These are phyloP conservation scores for Thyridium curvatum DNA, from an alignment of 2,329 filamentous ascomycete genomes.

Conservation along the genomic window DNA sequence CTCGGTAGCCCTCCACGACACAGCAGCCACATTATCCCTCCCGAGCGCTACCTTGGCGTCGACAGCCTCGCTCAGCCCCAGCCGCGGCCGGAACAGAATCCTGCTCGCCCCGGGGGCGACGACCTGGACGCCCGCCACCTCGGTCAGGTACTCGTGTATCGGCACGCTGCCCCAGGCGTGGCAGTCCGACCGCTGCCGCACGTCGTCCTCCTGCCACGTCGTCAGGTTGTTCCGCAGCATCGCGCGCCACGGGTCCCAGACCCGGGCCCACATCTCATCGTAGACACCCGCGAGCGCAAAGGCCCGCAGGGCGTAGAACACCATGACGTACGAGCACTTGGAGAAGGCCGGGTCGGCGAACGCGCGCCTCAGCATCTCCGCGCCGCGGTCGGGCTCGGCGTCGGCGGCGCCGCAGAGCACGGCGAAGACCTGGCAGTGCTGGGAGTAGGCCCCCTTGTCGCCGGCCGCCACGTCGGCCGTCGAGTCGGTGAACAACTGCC, in stretches of 20 bases:
- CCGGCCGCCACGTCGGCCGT: slow-evolving; percentile 19
- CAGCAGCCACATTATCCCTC: slow-evolving; percentile 13
- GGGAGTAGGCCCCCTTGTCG: slow-evolving; percentile 18
- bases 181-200: slow-evolving; percentile 33
- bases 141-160: slow-evolving; percentile 31
- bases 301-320: slow-evolving; percentile 31
- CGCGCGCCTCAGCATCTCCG: slow-evolving; percentile 17
- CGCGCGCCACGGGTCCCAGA: slow-evolving; percentile 27
- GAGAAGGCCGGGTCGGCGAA: slow-evolving; percentile 21
- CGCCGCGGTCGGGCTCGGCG: slow-evolving; percentile 4
- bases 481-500: slow-evolving; percentile 25
- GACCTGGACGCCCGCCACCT: slow-evolving; percentile 18
- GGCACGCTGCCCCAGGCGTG: slow-evolving; percentile 36
- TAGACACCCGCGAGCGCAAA: slow-evolving; percentile 26
- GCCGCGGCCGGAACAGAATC: slow-evolving; percentile 19
- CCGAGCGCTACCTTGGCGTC: slow-evolving; percentile 18
- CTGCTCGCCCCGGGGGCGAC: slow-evolving; percentile 10
- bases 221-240: slow-evolving; percentile 29
- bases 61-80: slow-evolving; percentile 13
- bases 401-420: slow-evolving; percentile 24
- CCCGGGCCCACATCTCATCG: slow-evolving; percentile 19
- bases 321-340: slow-evolving; percentile 29
- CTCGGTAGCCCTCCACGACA: slow-evolving; percentile 10
- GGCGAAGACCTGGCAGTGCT: slow-evolving; percentile 29
- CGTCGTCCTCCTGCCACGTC: slow-evolving; percentile 35